Base-by-base conservation (phyloP, 257 asterid genomes). In the Cruciata laevipes region DNA sequence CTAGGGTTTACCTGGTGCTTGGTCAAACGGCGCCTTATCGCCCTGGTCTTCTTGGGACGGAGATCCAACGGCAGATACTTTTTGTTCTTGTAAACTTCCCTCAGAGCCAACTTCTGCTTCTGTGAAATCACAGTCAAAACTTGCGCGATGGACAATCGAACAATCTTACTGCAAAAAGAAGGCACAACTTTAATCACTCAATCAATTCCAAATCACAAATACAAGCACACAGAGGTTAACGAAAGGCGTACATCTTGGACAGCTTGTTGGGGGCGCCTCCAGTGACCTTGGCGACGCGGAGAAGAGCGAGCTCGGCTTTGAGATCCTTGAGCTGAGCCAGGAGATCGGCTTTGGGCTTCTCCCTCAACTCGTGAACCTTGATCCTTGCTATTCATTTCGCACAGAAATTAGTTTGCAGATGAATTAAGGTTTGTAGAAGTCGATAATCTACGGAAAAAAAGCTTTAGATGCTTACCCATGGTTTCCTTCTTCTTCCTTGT, bases 41-140 rank as follows among this genome's bases (percentile, higher is more conserved):
- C 95, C 40, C 90, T 84, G 8, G 95, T 87, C 72, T 85, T 85
- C 85, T 85, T 87, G 3, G 92, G 92, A 73, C 95, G 95, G 71
- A 87, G 90, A 75, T 87, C 95, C 37, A 87, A 86, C 0, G 95
- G 93, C 80, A 88, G 68, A 42, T 77, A 83, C 84, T 88, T 84
- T 81, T 88, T 88, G 73, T 88, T 86, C 87, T 82, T 77, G 78
- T 84, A 88, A 1, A 59, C 93, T 57, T 86, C 83, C 32, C 93
- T 86, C 70, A 88, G 72, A 4, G 85, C 93, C 12, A 82, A 1
- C 67, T 88, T 88, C 77, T 88, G 93, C 85, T 81, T 86, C 83
- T 88, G 96, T 0, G 96, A 88, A 35, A 88, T 82, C 65, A 88
- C 92, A 5, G 93, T 88, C 53, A 88, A 80, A 62, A 88, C 96